phyloP scores from a whole-genome alignment of 73 alveolate species.

The Stentor coeruleus region DNA sequence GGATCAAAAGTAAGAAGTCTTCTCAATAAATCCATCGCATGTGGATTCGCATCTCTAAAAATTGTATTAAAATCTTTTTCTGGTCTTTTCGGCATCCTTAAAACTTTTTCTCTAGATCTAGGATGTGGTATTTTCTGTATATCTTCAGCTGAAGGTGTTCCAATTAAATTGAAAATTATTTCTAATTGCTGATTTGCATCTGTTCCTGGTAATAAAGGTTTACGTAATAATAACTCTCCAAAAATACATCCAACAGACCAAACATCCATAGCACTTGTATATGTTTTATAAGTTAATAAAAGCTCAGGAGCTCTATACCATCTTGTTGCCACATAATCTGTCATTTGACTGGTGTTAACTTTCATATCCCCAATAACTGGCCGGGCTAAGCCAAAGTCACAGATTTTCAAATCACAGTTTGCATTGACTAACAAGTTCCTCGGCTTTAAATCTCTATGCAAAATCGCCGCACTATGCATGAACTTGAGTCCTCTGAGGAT shows the following conservation, averaged over 20 bases:
- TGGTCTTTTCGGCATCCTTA: slow-evolving; percentile 38
- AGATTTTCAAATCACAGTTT: slow-evolving; percentile 82
- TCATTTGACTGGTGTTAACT: slow-evolving; percentile 38
- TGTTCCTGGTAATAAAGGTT: slow-evolving; percentile 49
- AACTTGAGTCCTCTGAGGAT: slow-evolving; percentile 65
- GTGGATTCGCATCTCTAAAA: slow-evolving; percentile 55
- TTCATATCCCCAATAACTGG: slow-evolving; percentile 35
- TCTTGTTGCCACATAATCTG: slow-evolving; percentile 71
- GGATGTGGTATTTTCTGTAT: slow-evolving; percentile 17
- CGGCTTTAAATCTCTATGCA: slow-evolving; percentile 60
- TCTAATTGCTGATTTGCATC: slow-evolving; percentile 34
- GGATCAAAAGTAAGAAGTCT: slow-evolving; percentile 60
- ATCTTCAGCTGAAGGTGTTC: slow-evolving; percentile 36
- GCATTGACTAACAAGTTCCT: slow-evolving; percentile 55
- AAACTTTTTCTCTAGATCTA: slow-evolving; percentile 4
- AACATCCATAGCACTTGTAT: slow-evolving; percentile 45
- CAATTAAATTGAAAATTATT: slow-evolving; percentile 39
- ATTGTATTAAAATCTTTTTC: slow-evolving; percentile 50
- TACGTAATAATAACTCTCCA: slow-evolving; percentile 45
- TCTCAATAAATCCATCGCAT: slow-evolving; percentile 63
- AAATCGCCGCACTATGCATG: slow-evolving; percentile 53
- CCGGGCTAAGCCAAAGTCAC: slow-evolving; percentile 91
- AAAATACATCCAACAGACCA: slow-evolving; percentile 58
- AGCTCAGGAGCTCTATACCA: slow-evolving; percentile 89
- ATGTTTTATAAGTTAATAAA: slow-evolving; percentile 40